These are phyloP conservation scores for Gracilaria gracilis DNA, from an alignment of 23 red algal genomes.

Conservation along the genomic window DNA sequence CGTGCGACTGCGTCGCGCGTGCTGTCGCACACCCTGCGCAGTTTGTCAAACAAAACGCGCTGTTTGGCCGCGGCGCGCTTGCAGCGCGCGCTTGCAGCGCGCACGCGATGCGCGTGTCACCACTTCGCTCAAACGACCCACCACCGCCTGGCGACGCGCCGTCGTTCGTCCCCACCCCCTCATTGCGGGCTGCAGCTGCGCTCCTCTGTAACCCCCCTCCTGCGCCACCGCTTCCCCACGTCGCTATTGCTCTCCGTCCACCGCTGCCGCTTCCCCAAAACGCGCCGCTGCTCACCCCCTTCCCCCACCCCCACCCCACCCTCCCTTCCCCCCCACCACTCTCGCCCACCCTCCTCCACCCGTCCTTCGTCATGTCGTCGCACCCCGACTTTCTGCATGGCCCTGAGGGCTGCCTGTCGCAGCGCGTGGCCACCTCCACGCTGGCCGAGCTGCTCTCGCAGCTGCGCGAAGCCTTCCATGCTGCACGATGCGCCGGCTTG, in stretches of 20 bases:
- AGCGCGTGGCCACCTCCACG: not conserved
- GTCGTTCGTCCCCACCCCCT: not conserved
- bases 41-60: not conserved
- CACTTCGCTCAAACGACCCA: not conserved
- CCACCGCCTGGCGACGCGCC: not conserved
- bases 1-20: not conserved
- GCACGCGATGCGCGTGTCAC: not conserved
- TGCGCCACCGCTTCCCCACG: no score
- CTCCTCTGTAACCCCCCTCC: no score
- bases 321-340: not conserved
- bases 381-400: slow-evolving; percentile 12
- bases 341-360: not conserved
- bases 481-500: not conserved
- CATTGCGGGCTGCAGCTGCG: no score
- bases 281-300: not conserved
- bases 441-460: not conserved
- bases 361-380: not conserved
- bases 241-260: no score
- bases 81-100: no score
- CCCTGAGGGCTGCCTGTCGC: slow-evolving; percentile 4
- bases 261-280: no score
- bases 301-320: not conserved
- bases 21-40: not conserved
- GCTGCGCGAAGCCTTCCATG: not conserved
- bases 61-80: not conserved